phyloP scores from a whole-genome alignment of 2,329 filamentous ascomycete species.

The Diaporthe eres region DNA sequence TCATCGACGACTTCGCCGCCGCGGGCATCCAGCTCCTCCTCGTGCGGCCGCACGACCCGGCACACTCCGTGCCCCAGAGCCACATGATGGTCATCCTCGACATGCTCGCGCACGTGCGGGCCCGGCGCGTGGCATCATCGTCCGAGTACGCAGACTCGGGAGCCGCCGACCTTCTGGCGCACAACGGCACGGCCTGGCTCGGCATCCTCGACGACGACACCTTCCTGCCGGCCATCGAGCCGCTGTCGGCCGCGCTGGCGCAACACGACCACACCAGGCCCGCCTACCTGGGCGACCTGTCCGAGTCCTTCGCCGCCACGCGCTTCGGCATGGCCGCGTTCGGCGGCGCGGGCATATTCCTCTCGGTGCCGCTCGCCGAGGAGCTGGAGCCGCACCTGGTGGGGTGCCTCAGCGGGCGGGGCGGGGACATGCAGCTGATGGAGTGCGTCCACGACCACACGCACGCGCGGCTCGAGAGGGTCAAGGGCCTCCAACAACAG shows the following conservation, averaged over 20 bases:
- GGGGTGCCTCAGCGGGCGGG: constrained; percentile 61
- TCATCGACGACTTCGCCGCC: constrained; percentile 45
- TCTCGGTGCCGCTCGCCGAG: constrained; percentile 66
- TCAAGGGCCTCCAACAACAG: constrained; percentile 69
- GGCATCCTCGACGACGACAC: constrained; percentile 72
- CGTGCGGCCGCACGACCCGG: constrained; percentile 50
- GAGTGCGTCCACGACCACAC: constrained; percentile 70
- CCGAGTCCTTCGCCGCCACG: constrained; percentile 68
- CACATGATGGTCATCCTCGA: constrained; percentile 67
- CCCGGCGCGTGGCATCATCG: constrained; percentile 40
- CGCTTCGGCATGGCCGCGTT: constrained; percentile 71
- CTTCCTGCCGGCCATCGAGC: constrained; percentile 67
- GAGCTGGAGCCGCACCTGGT: constrained; percentile 63
- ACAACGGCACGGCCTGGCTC: constrained; percentile 62
- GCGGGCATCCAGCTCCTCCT: constrained; percentile 53
- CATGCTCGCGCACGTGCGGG: constrained; percentile 53
- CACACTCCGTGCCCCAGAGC: constrained; percentile 59
- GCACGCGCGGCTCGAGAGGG: constrained; percentile 64
- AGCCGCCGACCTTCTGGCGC: constrained; percentile 41
- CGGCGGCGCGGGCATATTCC: constrained; percentile 72
- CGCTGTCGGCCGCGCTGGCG: constrained; percentile 59
- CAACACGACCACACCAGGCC: constrained; percentile 62
- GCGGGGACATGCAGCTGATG: constrained; percentile 70
- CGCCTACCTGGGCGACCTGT: constrained; percentile 69
- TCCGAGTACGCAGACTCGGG: background rate